Evolutionary conservation across 108 stramenopile species (phyloP).

Genomic region (Skeletonema marinoi): DNA sequence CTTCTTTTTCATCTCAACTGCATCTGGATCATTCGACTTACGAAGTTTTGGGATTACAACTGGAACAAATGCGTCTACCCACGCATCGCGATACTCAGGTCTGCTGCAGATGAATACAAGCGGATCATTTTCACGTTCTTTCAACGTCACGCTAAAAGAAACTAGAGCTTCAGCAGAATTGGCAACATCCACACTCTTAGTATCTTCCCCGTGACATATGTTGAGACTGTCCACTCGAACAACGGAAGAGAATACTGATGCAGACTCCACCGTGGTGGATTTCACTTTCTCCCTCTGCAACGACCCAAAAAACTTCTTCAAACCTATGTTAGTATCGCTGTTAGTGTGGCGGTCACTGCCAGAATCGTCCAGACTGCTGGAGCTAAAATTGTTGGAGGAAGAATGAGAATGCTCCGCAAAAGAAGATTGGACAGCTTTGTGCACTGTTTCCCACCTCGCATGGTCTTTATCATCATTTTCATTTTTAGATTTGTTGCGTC

Average conservation of each 20-base stretch:
- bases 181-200: background rate
- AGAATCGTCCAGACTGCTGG: background rate
- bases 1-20: conserved; percentile 6
- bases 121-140: conserved; percentile 8
- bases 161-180: conserved; percentile 3
- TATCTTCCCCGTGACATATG: conserved; percentile 11
- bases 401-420: background rate
- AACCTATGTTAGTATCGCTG: background rate
- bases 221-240: conserved; percentile 21
- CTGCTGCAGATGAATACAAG: background rate
- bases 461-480: background rate
- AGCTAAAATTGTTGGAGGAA: background rate
- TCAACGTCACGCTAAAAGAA: conserved; percentile 15
- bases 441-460: background rate
- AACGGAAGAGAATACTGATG: conserved; percentile 14
- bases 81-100: conserved; percentile 11
- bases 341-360: background rate
- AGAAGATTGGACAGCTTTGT: background rate
- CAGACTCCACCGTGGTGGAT: conserved; percentile 9
- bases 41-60: background rate
- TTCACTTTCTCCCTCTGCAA: background rate
- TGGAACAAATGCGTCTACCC: conserved; percentile 10
- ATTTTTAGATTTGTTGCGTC: background rate
- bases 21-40: conserved; percentile 10
- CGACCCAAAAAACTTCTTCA: background rate